Percentiles rank a stretch among this genome's conserved stretches.
These are phyloP conservation scores for Tremella mesenterica DNA, from an alignment of 768 basidiomycete species.

Conservation along the genomic window DNA sequence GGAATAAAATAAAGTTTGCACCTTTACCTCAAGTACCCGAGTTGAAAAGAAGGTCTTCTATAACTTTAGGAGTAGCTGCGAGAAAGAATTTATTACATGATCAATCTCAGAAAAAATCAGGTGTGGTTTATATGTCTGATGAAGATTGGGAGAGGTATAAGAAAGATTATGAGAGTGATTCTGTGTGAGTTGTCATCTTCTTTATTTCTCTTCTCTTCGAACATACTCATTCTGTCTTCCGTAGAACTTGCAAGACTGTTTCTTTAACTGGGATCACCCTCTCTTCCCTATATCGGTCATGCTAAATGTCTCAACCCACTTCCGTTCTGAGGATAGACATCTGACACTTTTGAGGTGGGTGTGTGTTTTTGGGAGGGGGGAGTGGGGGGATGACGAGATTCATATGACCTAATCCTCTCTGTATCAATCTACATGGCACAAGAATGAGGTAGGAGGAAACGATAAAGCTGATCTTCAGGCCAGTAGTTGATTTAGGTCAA, in stretches of 20 bases:
- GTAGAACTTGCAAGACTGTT: neutral
- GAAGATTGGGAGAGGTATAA: slow-evolving; percentile 38
- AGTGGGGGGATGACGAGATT: too few species aligned
- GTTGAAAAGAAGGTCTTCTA: slow-evolving; percentile 31
- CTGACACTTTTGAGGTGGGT: too few species aligned
- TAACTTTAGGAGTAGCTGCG: slow-evolving; percentile 38
- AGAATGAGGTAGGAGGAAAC: too few species aligned
- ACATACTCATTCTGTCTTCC: neutral
- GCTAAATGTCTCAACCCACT: too few species aligned
- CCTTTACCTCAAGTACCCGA: slow-evolving; percentile 33
- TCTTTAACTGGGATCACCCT: neutral
- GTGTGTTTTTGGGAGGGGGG: too few species aligned
- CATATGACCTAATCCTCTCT: too few species aligned
- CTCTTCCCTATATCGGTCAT: neutral
- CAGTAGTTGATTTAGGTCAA: slow-evolving; percentile 33
- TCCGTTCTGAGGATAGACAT: neutral
- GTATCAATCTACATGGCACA: too few species aligned
- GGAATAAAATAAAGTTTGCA: slow-evolving; percentile 29
- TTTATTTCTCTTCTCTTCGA: neutral
- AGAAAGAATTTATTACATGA: slow-evolving; percentile 33
- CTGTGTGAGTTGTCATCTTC: slow-evolving; percentile 8
- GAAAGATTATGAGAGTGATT: slow-evolving; percentile 16
- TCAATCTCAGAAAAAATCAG: neutral
- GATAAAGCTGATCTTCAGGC: too few species aligned
- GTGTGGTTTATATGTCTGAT: slow-evolving; percentile 30